Base-by-base conservation (phyloP, 257 asterid genomes). In the Fraxinus excelsior region DNA sequence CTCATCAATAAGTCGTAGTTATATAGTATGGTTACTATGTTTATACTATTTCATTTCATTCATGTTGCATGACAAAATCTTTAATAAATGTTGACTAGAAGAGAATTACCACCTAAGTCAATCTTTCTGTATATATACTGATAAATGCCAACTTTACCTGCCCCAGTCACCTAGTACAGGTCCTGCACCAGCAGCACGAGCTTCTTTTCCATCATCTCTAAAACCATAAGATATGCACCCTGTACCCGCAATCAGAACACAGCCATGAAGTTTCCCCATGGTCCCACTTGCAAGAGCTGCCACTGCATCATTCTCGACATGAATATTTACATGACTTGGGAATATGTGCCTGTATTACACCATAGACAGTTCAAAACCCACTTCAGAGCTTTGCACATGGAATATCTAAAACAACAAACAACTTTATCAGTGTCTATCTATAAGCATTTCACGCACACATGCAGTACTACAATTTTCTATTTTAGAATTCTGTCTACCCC, bases 231-330 rank as follows among this genome's bases (percentile, higher is more conserved):
- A 89, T 86, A 95, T 95, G 86, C 96, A 88, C 66, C 99, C 99
- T 21, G 99, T 95, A 73, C 99, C 98, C 7, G 97, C 94, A 80
- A 95, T 93, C 40, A 95, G 85, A 74, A 95, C 99, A 82, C 98
- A 93, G 21, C 98, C 99, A 84, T 88, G 91, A 73, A 91, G 96
- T 82, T 90, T 90, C 80, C 99, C 98, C 96, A 88, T 84, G 31
- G 99, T 95, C 81, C 99, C 99, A 71, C 99, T 95, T 68, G 99
- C 98, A 86, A 95, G 96, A 81, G 99, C 99, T 56, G 95, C 97
- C 72, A 95, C 94, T 74, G 99, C 97, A 86, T 95, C 98, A 90
- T 95, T 95, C 76, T 79, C 91, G 74, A 91, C 94, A 62, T 89
- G 86, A 76, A 95, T 80, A 87, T 86, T 87, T 71, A 91, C 94